Percentiles rank a stretch among this genome's conserved stretches.
Evolutionary conservation across 306 rosid species (phyloP).

Genomic region (Gillenia trifoliata): DNA sequence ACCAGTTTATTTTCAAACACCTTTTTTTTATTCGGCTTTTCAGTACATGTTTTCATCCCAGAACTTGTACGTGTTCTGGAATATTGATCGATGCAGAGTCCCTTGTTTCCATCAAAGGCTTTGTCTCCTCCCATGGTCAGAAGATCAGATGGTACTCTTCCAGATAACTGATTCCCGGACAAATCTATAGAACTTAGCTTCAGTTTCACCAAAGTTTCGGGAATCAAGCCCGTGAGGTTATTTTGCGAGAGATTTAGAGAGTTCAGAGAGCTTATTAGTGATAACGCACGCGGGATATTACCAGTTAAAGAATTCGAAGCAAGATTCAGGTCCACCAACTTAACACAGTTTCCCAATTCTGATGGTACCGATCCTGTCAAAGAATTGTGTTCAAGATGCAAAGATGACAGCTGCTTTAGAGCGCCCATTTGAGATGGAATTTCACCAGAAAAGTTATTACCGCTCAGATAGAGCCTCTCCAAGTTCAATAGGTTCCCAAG

Average conservation of each 20-base stretch:
- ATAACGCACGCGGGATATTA: conserved; percentile 57
- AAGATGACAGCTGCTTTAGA: conserved; percentile 63
- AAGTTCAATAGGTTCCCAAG: conserved; percentile 64
- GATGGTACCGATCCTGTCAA: conserved; percentile 64
- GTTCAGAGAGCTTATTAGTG: conserved; percentile 70
- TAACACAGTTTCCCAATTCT: conserved; percentile 58
- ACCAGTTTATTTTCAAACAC: conserved; percentile 36
- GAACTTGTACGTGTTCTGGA: conserved; percentile 31
- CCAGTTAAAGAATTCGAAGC: conserved; percentile 69
- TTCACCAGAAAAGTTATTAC: conserved; percentile 59
- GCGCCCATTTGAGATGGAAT: conserved; percentile 70
- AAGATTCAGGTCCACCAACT: conserved; percentile 78
- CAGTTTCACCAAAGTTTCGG: conserved; percentile 53
- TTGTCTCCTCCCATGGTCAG: conserved; percentile 63
- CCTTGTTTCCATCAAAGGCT: conserved; percentile 66
- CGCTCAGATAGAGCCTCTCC: conserved; percentile 67
- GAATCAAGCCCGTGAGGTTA: conserved; percentile 64
- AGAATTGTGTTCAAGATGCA: conserved; percentile 70
- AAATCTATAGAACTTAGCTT: conserved; percentile 81
- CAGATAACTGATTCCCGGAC: conserved; percentile 64
- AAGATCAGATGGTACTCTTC: conserved; percentile 63
- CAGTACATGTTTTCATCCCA: conserved; percentile 43
- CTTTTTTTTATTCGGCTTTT: conserved; percentile 25
- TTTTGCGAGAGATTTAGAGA: conserved; percentile 72
- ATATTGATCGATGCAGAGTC: conserved; percentile 60